A percentile compares a stretch with the other conserved stretches of the same genome.
Evolutionary conservation across 2,329 filamentous ascomycete species (phyloP).

Genomic region (Paramyrothecium roridum): DNA sequence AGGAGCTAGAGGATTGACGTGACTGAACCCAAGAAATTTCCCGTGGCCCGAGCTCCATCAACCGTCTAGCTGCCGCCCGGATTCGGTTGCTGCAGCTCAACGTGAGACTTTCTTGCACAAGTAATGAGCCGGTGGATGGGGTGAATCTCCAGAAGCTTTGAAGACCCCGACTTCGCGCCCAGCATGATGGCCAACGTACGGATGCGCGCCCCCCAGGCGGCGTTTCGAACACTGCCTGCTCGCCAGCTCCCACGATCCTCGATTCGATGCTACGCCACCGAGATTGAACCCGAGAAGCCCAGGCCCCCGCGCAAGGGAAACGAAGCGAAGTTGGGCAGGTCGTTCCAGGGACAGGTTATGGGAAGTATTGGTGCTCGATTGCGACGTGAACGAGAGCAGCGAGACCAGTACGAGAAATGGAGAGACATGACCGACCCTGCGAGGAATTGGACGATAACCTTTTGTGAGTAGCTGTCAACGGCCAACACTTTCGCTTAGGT

Average conservation of each 20-base stretch:
- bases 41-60: neutral
- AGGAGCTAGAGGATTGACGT: neutral
- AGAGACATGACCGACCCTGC: slow-evolving; percentile 34
- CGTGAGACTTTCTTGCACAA: neutral
- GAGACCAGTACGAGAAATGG: slow-evolving; percentile 45
- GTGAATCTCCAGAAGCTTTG: too few species aligned
- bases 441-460: slow-evolving; percentile 50
- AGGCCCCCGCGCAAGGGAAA: slow-evolving; percentile 27
- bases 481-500: neutral
- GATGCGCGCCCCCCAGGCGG: slow-evolving; percentile 24
- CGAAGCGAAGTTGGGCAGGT: slow-evolving; percentile 33
- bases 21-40: neutral
- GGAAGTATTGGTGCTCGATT: slow-evolving; percentile 55
- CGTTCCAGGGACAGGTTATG: slow-evolving; percentile 58
- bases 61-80: neutral
- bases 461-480: slow-evolving; percentile 38
- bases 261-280: slow-evolving; percentile 28
- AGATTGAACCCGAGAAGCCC: slow-evolving; percentile 30
- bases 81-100: neutral
- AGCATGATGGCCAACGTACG: slow-evolving; percentile 28
- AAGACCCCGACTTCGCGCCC: slow-evolving; percentile 1
- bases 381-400: slow-evolving; percentile 51
- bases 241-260: neutral
- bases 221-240: slow-evolving; percentile 24
- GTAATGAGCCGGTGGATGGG: neutral